phyloP scores from a whole-genome alignment of 257 asterid genomes.

The Jacaranda copaia region DNA sequence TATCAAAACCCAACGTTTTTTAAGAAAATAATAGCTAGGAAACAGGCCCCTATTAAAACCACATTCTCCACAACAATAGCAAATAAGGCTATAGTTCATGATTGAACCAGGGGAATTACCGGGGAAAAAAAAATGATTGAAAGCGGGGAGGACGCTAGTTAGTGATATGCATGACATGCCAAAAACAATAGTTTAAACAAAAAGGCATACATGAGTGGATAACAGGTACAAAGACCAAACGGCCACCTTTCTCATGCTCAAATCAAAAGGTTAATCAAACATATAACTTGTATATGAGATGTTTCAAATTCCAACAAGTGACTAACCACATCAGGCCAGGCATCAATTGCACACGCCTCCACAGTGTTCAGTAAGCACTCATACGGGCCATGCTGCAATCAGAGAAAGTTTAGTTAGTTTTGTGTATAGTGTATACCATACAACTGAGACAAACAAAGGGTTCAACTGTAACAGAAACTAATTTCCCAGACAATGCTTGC shows the following conservation, averaged over 20 bases:
- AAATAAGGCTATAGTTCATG: neutral
- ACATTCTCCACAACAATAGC: neutral
- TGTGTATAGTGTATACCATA: neutral
- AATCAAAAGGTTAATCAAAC: constrained; percentile 18
- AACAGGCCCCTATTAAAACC: neutral
- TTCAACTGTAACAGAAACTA: neutral
- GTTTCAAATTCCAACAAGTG: constrained; percentile 1
- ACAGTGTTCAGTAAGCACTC: constrained; percentile 85
- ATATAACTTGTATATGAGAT: neutral
- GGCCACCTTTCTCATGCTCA: constrained; percentile 5
- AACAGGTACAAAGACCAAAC: constrained; percentile 15
- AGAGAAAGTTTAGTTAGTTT: constrained; percentile 26
- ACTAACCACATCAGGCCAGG: constrained; percentile 93
- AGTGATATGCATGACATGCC: neutral
- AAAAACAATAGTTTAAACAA: neutral
- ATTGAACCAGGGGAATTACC: constrained; percentile 17
- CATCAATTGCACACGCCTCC: constrained; percentile 92
- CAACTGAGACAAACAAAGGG: constrained; percentile 25
- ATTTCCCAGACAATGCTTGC: constrained; percentile 13
- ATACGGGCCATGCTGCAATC: constrained; percentile 74
- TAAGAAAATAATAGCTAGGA: constrained; percentile 11
- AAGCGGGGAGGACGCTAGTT: too few relatives aligned
- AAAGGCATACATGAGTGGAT: constrained; percentile 1
- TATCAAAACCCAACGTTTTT: constrained; percentile 3
- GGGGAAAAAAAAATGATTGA: too few relatives aligned